Evolutionary conservation across 2,329 filamentous ascomycete genomes (phyloP), one percentile per base, ranked within the genome.

Genomic region (Blumeria graminis): DNA sequence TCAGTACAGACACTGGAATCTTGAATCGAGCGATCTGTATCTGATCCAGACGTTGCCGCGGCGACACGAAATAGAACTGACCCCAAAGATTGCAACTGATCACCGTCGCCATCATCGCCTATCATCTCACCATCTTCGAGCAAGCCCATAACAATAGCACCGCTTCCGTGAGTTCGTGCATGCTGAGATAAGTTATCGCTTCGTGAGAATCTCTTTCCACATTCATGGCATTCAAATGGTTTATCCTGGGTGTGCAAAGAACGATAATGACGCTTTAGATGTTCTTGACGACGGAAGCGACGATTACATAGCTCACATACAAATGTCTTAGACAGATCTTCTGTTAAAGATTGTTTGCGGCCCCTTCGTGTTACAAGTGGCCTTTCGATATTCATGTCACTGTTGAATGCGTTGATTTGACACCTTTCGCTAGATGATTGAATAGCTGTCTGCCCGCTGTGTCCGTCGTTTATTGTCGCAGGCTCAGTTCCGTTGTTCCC

Each of bases 221-320:
- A 98, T 72, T 98, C 90, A 62, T 81, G 79, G 76, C 92, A 98
- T 72, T 94, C 87, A 65, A 96, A 98, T 5, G 92, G 92, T 81
- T 96, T 98, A 69, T 96, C 92, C 67, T 94, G 84, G 1, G 92
- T 98, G 76, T 98, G 92, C 52, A 98, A 86, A 58, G 92, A 96
- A 63, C 92, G 83, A 76, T 94, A 94, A 75, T 98, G 92, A 60
- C 92, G 86, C 81, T 98, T 98, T 59, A 98, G 80, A 67, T 98
- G 92, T 71, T 98, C 92, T 71, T 98, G 92, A 60, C 92, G 86
- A 60, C 92, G 85, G 83, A 98, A 98, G 59, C 92, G 86, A 61
- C 92, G 88, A 65, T 87, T 90, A 81, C 92, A 98, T 22, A 95
- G 78, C 57, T 89, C 88, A 73, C 92, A 98, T 59, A 94, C 86